Base-by-base conservation (phyloP, 2,329 filamentous ascomycete species). In the Colletotrichum sp. region DNA sequence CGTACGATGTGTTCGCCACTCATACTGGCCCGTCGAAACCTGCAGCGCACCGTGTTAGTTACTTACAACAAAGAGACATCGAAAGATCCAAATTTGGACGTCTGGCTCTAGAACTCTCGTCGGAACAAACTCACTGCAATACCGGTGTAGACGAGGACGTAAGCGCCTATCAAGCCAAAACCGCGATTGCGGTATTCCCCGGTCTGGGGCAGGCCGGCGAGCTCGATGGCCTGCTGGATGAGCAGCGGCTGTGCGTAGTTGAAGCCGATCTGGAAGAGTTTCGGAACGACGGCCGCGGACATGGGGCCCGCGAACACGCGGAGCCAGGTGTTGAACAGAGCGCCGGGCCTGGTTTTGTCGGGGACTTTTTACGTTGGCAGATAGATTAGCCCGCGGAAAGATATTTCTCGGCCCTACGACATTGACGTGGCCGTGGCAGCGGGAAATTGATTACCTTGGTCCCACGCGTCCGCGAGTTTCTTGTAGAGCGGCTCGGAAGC, bases 111-210 rank as follows among this genome's bases (percentile, higher is more conserved):
- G 34, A 68, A 30, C 44, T 27, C 44, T 7, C 36, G 12, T 11
- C 72, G 3, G 13, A 32, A 22, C 70, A 32, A 22, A 72, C 73
- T 32, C 78, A 81, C 81, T 16, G 80, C 80, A 11, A 80, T 79
- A 8, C 80, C 78, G 8, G 77, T 74, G 30, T 81, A 82, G 12
- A 81, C 80, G 6, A 82, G 72, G 36, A 77, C 61, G 57, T 78
- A 81, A n/a, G 81, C 81, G 12, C 80, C 81, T 55, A 82, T 81
- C 57, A 82, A 68, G 19, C 81, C 81, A 61, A 79, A 81, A 25
- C 80, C 79, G 13, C 66, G 77, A 70, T 79, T 79, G 52, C 78
- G 61, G 67, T 78, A 79, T 12, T 74, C 71, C 30, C 78, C 61
- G 32, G 70, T 73, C 59, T 80, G 77, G 5, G 79, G 75, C 52